Conservation (phyloP, 306 rosid species). For the Potentilla sterilis region DNA sequence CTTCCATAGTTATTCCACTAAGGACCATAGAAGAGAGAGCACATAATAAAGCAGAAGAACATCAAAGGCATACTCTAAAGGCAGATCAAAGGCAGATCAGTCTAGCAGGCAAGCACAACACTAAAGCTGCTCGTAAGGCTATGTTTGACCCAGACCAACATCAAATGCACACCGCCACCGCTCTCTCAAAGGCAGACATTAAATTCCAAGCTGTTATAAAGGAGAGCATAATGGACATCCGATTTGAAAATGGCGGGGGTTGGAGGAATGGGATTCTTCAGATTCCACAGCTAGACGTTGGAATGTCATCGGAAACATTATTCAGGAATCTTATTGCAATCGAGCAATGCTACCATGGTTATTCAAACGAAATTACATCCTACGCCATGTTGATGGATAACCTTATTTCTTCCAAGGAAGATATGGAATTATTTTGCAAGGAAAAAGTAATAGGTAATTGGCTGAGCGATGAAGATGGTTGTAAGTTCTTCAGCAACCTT, state of each 20-base stretch:
- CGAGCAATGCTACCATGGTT: slow-evolving; percentile 20
- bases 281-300: slow-evolving; percentile 14
- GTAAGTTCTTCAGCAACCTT: slow-evolving; percentile 15
- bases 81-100: not conserved
- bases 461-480: slow-evolving; percentile 13
- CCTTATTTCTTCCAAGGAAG: slow-evolving; percentile 12
- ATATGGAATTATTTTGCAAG: slow-evolving; percentile 9
- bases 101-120: not conserved
- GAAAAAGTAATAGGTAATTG: not conserved
- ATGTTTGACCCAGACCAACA: not conserved
- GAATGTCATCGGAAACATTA: slow-evolving; percentile 3
- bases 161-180: not conserved
- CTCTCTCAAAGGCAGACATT: not conserved
- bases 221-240: not conserved
- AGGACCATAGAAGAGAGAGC: not conserved
- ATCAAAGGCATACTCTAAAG: not conserved
- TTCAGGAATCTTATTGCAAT: slow-evolving; percentile 20
- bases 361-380: slow-evolving; percentile 11
- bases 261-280: not conserved
- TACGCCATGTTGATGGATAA: slow-evolving; percentile 21
- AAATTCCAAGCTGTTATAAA: not conserved
- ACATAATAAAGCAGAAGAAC: not conserved
- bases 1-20: not conserved
- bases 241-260: not conserved
- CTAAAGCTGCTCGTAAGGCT: not conserved